phyloP scores from a whole-genome alignment of 805 yeast genomes.

The Saturnispora ahearnii region DNA sequence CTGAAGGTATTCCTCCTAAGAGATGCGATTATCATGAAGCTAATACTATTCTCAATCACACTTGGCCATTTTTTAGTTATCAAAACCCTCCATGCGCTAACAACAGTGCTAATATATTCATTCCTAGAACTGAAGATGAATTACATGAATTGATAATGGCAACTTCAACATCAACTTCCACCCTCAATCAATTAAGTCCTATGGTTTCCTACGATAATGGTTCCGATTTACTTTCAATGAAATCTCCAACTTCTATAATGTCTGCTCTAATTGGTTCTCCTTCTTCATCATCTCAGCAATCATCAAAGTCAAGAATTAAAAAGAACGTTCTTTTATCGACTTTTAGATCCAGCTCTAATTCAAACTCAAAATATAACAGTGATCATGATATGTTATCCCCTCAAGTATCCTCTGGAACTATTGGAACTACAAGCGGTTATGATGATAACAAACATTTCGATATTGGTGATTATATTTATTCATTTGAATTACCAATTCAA shows the following conservation, averaged over 20 bases:
- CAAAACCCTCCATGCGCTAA: constrained; percentile 22
- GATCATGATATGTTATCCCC: background rate
- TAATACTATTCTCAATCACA: constrained; percentile 61
- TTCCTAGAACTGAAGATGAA: constrained; percentile 28
- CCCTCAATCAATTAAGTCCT: constrained; percentile 19
- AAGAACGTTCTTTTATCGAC: constrained; percentile 3
- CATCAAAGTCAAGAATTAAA: background rate
- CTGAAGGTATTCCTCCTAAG: constrained; percentile 95
- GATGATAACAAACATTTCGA: constrained; percentile 38
- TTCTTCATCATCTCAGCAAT: constrained; percentile 8
- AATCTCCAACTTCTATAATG: constrained; percentile 23
- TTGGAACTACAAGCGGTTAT: background rate
- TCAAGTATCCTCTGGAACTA: background rate
- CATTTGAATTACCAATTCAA: constrained; percentile 83
- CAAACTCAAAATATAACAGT: background rate
- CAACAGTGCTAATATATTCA: constrained; percentile 41
- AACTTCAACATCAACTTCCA: background rate
- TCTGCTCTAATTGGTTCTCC: constrained; percentile 23
- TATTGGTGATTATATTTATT: constrained; percentile 89
- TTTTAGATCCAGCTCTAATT: constrained; percentile 1
- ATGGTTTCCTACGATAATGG: constrained; percentile 20
- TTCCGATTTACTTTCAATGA: constrained; percentile 15
- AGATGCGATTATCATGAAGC: constrained; percentile 56
- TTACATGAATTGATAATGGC: constrained; percentile 15
- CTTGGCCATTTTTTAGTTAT: constrained; percentile 78